Evolutionary conservation across 768 basidiomycete genomes (phyloP), one percentile per base, ranked within the genome.

Genomic region (Pholiota conissans): DNA sequence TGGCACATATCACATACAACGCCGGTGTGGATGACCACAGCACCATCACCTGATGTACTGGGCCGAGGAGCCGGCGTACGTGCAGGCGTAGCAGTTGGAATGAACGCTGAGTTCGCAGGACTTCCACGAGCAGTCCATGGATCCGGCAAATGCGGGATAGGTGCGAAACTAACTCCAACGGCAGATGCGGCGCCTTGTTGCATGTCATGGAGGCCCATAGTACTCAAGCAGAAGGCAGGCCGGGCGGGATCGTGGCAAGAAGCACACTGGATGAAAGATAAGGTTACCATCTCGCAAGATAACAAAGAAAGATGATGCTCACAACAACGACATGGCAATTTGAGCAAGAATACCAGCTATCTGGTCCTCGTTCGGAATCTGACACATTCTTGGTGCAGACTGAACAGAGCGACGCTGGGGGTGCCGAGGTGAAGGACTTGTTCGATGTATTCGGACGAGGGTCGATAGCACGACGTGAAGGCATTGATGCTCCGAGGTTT

Each of bases 1-100:
- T 78, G 61, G 69, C 92, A 95, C 14, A 63, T 63, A 68, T 94
- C 89, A 68, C 92, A 95, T 8, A 77, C 46, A n/a, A 91, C 73
- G 27, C 80, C 80, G 29, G 50, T 66, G 67, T 91, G 89, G 35
- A 86, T 69, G n/a, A 76, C 72, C 7, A 71, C 73, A 10, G 67
- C 64, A 11, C 66, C 60, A 22, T 65, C 13, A 29, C 11, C 56
- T 3, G 27, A 8, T 9, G 49, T 49, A 26, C 14, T 7, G 49
- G 11, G 29, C 30, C 32, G 49, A 18, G 49, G 30, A 18, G 49
- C 49, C 3, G 34, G 30, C 8, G 29, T 20, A 20, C 10, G 22
- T 18, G 60, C 6, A 55, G 60, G 42, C 16, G 34, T 22, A 13
- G 10, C 37, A 11, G 29, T n/a, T 32, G 63, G 56, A 27, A 56